Evolutionary conservation across 225 moss, liverwort and hornwort species (phyloP), one percentile per base, ranked within the genome.

Genomic region (Asterella californica): DNA sequence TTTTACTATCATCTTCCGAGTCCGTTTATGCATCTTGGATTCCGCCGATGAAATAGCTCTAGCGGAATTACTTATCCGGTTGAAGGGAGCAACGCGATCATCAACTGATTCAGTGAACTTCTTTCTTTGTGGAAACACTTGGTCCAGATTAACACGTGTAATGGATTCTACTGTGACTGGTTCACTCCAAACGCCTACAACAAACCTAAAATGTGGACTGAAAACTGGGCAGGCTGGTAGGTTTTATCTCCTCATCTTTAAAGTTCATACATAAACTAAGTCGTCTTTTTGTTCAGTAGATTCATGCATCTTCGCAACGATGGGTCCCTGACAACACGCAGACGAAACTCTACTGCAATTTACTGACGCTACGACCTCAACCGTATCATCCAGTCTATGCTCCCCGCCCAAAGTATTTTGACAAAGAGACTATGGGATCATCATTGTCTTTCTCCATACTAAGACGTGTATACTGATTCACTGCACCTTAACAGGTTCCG

Each of bases 111-210:
- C n/a, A 61, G 27, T 61, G 19, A 61, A 27, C 9, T 61, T 27
- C 17, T 9, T 62, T 29, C 61, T 24, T 22, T 29, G 61, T 62
- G 15, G 65, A 66, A 66, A 36, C 4, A 46, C 57, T 80, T 65
- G 15, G 72, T 93, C 27, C 72, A 96, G 96, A 94, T 96, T 84
- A 94, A 96, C 77, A 96, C 94, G 15, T 96, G 94, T 82, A 96
- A 96, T 72, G 93, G 93, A 57, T 96, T 90, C 84, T 96, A 96
- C 77, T 96, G 96, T 75, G 96, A 96, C 79, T 81, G 86, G 37
- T 96, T 88, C 77, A 79, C 48, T 42, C 94, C 94, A 10, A 94
- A 92, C 62, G 80, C 87, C 9, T 79, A 82, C 30, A 89, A 62
- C 25, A 96, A 94, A 70, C 96, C 96, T 22, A 84, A 85, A 38